Evolutionary conservation across 768 basidiomycete genomes (phyloP), one percentile per base, ranked within the genome.

Genomic region (Guyanaporus albipodus): DNA sequence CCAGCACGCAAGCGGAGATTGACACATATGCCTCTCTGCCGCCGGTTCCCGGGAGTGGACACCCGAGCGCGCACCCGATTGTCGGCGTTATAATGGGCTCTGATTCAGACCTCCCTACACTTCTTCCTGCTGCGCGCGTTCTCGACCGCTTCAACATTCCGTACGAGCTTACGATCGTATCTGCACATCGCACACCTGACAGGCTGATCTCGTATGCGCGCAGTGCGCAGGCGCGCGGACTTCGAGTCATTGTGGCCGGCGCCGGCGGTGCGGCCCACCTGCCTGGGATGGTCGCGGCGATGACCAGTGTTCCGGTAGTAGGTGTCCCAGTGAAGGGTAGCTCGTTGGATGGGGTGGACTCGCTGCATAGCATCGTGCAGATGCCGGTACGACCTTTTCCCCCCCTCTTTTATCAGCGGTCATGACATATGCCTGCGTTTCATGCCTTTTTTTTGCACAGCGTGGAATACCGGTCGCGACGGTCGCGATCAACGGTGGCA

Each of bases 231-330:
- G 64, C 74, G 15, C 72, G 86, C 5, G 88, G 87, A 3, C 54
- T 88, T 33, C 70, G 86, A 37, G 79, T 77, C 4, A 81, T 99
- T 66, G 85, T 99, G 34, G 95, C 95, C 2, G 95, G 95, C 6
- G 96, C 96, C 6, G 96, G 96, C n/a, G 96, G 96, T 0, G 95
- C 96, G 1, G 96, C 95, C 5, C 96, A 99, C 70, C 70, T 99
- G 2, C 96, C 96, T 0, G 96, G 96, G 0, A 99, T 99, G 96
- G 91, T 97, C 1, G 96, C 95, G 5, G 85, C 90, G 17, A 83
- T 96, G 85, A 95, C 93, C 0, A 74, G 83, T 2, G 64, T 98
- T 42, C 95, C 96, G 0, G 91, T 99, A 0, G 80, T 99, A 26
- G 95, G 96, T 11, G 96, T 99, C 0, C 96, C 96, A 2, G 96